Conservation (phyloP, 305 asterid genomes). For the Solanum hybrid region DNA sequence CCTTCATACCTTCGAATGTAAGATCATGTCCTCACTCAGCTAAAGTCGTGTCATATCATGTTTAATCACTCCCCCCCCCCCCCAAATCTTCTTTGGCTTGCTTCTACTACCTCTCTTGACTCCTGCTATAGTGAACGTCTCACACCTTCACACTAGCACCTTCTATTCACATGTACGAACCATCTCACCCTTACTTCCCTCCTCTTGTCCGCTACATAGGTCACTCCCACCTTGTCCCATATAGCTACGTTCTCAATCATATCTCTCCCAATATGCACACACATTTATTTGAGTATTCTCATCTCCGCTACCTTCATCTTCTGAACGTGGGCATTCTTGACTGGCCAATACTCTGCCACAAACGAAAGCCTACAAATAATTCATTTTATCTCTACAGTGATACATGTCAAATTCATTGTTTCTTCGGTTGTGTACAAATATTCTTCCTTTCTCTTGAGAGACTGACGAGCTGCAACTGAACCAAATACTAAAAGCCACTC, state of each 20-base stretch:
- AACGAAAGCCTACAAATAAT: background rate
- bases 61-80: background rate
- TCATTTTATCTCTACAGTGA: background rate
- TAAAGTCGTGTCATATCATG: background rate
- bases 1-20: background rate
- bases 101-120: background rate
- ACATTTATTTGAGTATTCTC: background rate
- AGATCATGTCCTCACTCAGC: background rate
- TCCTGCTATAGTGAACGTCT: background rate
- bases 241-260: background rate
- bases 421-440: background rate
- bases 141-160: background rate
- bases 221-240: background rate
- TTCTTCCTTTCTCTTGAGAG: background rate
- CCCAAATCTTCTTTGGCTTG: background rate
- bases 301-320: background rate
- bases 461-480: background rate
- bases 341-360: background rate
- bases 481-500: background rate
- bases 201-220: background rate
- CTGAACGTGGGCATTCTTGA: background rate
- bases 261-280: background rate
- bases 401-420: background rate
- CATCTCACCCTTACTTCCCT: background rate
- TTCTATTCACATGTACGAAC: background rate